Evolutionary conservation across 2,329 filamentous ascomycete species (phyloP).

Genomic region (Lasiodiplodia theobromae): DNA sequence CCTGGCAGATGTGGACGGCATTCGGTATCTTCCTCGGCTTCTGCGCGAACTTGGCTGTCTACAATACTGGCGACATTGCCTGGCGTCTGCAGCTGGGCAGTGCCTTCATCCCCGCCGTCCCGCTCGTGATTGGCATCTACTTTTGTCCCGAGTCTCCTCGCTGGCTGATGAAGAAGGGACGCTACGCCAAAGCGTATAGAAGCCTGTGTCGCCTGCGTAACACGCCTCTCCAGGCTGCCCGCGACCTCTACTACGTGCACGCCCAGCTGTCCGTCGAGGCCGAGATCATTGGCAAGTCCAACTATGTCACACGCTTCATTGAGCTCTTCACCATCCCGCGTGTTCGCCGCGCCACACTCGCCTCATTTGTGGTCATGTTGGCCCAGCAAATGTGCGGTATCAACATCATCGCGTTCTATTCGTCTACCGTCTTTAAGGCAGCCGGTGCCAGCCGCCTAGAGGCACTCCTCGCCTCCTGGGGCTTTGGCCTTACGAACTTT

Average conservation of each 20-base stretch:
- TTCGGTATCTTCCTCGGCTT: slow-evolving; percentile 57
- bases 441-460: slow-evolving; percentile 52
- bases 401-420: slow-evolving; percentile 59
- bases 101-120: slow-evolving; percentile 49
- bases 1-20: slow-evolving; percentile 54
- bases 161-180: slow-evolving; percentile 52
- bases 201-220: slow-evolving; percentile 50
- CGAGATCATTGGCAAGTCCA: slow-evolving; percentile 44
- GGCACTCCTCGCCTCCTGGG: slow-evolving; percentile 62
- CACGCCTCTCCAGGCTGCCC: slow-evolving; percentile 50
- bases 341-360: slow-evolving; percentile 74
- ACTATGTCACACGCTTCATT: slow-evolving; percentile 51
- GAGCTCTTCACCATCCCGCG: slow-evolving; percentile 74
- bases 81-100: slow-evolving; percentile 51
- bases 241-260: slow-evolving; percentile 53
- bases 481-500: slow-evolving; percentile 66
- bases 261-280: slow-evolving; percentile 46
- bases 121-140: slow-evolving; percentile 48
- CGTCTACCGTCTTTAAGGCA: slow-evolving; percentile 57
- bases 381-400: slow-evolving; percentile 67
- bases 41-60: slow-evolving; percentile 50
- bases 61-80: slow-evolving; percentile 45
- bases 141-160: slow-evolving; percentile 51
- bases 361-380: slow-evolving; percentile 81
- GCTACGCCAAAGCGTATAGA: slow-evolving; percentile 48